A percentile compares a stretch with the other conserved stretches of the same genome.
Conservation (phyloP, 2,329 filamentous ascomycete genomes). For the Dothideomycetes sp. region DNA sequence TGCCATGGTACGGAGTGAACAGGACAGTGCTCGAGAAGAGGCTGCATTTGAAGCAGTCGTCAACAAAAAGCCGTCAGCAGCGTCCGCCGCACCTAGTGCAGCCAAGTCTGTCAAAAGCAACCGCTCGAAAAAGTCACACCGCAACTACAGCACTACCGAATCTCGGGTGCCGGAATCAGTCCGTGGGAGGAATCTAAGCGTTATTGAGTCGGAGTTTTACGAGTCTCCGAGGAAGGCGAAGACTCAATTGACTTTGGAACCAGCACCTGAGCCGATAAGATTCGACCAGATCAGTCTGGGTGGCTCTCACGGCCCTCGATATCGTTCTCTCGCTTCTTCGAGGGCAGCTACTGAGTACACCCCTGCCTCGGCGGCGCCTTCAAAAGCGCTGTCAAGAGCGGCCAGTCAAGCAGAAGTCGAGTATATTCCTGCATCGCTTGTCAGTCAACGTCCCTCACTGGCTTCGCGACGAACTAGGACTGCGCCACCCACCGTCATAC, state of each 20-base stretch:
- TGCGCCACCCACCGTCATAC: slow-evolving; percentile 17
- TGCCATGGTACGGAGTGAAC: slow-evolving; percentile 54
- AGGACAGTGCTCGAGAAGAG: slow-evolving; percentile 34
- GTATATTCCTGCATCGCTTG: slow-evolving; percentile 21
- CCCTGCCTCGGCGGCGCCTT: not conserved
- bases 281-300: slow-evolving; percentile 11
- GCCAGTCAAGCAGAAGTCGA: slow-evolving; percentile 15
- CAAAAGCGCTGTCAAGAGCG: slow-evolving; percentile 12
- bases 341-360: not conserved
- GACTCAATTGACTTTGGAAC: slow-evolving; percentile 26
- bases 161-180: slow-evolving; percentile 14
- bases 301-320: slow-evolving; percentile 23
- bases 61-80: slow-evolving; percentile 5
- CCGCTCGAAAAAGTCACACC: slow-evolving; percentile 14
- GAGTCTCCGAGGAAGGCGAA: slow-evolving; percentile 5
- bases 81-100: too few species aligned
- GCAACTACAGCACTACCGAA: slow-evolving; percentile 26
- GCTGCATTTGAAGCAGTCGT: slow-evolving; percentile 23
- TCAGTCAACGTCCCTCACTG: slow-evolving; percentile 14
- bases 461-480: slow-evolving; percentile 10
- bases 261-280: slow-evolving; percentile 7
- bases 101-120: too few species aligned
- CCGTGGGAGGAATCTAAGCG: slow-evolving; percentile 17
- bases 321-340: slow-evolving; percentile 15
- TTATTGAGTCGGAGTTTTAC: slow-evolving; percentile 18